Evolutionary conservation across 768 basidiomycete species (phyloP), one percentile per base, ranked within the genome.

Genomic region (Termitomyces sp.): DNA sequence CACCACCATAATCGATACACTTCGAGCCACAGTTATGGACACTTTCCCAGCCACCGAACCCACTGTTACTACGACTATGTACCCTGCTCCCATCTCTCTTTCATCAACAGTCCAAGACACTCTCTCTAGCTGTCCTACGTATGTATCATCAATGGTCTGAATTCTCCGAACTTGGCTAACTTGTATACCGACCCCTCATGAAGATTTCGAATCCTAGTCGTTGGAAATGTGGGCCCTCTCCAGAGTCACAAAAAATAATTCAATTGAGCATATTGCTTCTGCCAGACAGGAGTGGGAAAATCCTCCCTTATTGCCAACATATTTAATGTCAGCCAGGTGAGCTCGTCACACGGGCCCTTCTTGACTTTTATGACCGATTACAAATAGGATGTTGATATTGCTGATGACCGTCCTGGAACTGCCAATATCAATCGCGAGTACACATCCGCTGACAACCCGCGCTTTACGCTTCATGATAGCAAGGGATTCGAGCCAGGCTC

Each of bases 231-330:
- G 16, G 20, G 55, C 22, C 8, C 20, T 12, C 24, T 18, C 13
- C 8, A 16, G 27, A 3, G 45, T n/a, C n/a, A n/a, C 45, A 39
- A 26, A 26, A 5, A 39, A n/a, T 8, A 16, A 37, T 14, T 10
- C 16, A 12, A 10, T 13, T 20, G 22, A 30, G 3, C 55, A 16
- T 39, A 26, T 16, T 39, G 43, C 22, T 22, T 54, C n/a, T 20
- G 10, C n/a, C 9, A 56, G 55, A 56, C 37, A 30, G 55, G 55
- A 48, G 55, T 56, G 6, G 55, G 55, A 33, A 56, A 56, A 10
- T 56, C 45, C 13, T 55, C 54, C n/a, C 36, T 55, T 16, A 39
- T 55, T 9, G 45, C 45, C 45, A 55, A 30, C 36, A n/a, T 56
- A 8, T 49, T 56, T 22, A 48, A 48, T 18, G 22, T 56, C 22